phyloP scores from a whole-genome alignment of 108 stramenopile genomes.

The Skeletonema menzelii region DNA sequence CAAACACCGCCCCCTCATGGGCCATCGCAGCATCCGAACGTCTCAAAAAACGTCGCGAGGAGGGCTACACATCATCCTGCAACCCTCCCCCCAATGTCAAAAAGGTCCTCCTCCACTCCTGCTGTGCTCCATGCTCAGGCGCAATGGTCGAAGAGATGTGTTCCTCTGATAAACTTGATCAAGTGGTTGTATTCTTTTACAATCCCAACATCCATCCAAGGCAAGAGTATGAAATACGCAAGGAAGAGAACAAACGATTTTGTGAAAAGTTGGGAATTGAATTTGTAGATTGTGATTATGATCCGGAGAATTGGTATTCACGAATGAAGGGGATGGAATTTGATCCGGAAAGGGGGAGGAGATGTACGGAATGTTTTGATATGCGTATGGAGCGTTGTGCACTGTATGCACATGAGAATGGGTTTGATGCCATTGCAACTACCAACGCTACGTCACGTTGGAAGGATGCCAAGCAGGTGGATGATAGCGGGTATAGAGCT shows the following conservation, averaged over 20 bases:
- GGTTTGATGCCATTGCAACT: slow-evolving; percentile 63
- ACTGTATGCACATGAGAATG: slow-evolving; percentile 57
- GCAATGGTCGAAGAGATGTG: slow-evolving; percentile 75
- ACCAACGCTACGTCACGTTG: slow-evolving; percentile 63
- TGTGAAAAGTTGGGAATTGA: slow-evolving; percentile 47
- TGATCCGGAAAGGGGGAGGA: slow-evolving; percentile 54
- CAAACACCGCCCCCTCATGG: slow-evolving; percentile 52
- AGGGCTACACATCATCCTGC: slow-evolving; percentile 12
- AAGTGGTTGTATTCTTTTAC: slow-evolving; percentile 67
- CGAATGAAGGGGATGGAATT: slow-evolving; percentile 62
- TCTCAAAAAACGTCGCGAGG: slow-evolving; percentile 31
- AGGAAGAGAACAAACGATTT: slow-evolving; percentile 55
- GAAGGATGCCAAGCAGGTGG: slow-evolving; percentile 65
- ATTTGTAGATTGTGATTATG: slow-evolving; percentile 67
- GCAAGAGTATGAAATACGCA: slow-evolving; percentile 58
- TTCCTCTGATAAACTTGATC: slow-evolving; percentile 22
- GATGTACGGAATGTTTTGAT: slow-evolving; percentile 69
- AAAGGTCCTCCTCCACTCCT: slow-evolving; percentile 54
- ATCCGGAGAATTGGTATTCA: slow-evolving; percentile 52
- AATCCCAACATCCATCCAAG: slow-evolving; percentile 73
- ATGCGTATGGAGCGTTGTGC: slow-evolving; percentile 72
- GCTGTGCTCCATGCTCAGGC: slow-evolving; percentile 67
- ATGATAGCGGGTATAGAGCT: slow-evolving; percentile 43
- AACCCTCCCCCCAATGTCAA: slow-evolving; percentile 37
- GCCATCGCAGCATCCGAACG: slow-evolving; percentile 54